Conservation (phyloP, 2,329 filamentous ascomycete genomes). For the Anthostomella pinea region DNA sequence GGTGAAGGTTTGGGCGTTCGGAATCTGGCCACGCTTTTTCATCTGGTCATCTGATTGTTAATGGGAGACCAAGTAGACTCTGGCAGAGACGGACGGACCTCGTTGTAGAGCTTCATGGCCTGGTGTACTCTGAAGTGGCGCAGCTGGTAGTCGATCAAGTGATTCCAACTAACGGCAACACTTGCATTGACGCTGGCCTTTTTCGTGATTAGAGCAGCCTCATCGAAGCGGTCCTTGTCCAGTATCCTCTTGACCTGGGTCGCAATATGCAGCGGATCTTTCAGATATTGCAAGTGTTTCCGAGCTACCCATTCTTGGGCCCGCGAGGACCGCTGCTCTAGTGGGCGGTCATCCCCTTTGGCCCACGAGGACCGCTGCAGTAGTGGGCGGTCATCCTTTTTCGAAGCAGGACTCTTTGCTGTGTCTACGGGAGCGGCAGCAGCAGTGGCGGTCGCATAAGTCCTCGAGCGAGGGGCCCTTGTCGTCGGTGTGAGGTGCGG, state of each 20-base stretch:
- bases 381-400: conserved; percentile 16
- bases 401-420: no score
- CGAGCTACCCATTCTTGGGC: conserved; percentile 37
- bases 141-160: conserved; percentile 71
- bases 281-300: conserved; percentile 59
- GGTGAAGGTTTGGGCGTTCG: conserved; percentile 81
- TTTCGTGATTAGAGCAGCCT: conserved; percentile 67
- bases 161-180: conserved; percentile 82
- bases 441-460: conserved; percentile 17
- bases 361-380: neutral
- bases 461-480: conserved; percentile 11
- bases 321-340: neutral
- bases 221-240: conserved; percentile 55
- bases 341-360: conserved; percentile 16
- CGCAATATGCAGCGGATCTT: conserved; percentile 72
- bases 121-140: conserved; percentile 55
- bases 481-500: conserved; percentile 7
- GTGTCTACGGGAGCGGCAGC: neutral
- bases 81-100: conserved; percentile 52
- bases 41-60: conserved; percentile 54
- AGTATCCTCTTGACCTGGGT: conserved; percentile 64
- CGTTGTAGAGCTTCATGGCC: conserved; percentile 84
- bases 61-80: conserved; percentile 5
- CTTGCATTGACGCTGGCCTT: conserved; percentile 63
- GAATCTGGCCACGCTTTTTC: conserved; percentile 85